Evolutionary conservation across 768 basidiomycete genomes (phyloP).

Genomic region (Suillus luteus): DNA sequence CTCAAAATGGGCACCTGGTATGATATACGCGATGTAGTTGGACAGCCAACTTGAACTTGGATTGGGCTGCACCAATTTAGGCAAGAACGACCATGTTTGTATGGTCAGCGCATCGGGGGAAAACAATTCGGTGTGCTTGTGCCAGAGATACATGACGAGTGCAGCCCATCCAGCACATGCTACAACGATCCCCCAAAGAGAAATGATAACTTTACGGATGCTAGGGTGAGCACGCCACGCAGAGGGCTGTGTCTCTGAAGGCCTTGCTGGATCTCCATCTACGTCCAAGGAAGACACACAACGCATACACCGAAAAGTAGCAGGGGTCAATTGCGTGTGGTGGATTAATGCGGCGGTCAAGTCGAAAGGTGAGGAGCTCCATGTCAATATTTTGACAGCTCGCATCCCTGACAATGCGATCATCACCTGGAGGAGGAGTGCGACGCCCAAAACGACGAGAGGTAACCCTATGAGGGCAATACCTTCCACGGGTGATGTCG

Average conservation of each 20-base stretch:
- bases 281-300: constrained; percentile 17
- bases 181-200: constrained; percentile 26
- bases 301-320: constrained; percentile 30
- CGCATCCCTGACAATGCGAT: constrained; percentile 27
- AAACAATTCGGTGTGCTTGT: too few species aligned
- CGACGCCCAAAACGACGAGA: constrained; percentile 29
- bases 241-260: constrained; percentile 24
- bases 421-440: constrained; percentile 25
- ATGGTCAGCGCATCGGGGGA: neutral
- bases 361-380: constrained; percentile 37
- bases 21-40: constrained; percentile 20
- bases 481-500: neutral
- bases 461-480: constrained; percentile 29
- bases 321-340: constrained; percentile 25
- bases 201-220: constrained; percentile 24
- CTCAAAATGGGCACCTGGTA: too few species aligned
- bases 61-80: too few species aligned
- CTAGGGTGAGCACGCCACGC: constrained; percentile 31
- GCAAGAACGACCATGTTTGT: constrained; percentile 30
- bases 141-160: neutral
- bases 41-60: too few species aligned
- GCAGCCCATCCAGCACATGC: constrained; percentile 28
- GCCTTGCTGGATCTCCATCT: constrained; percentile 17
- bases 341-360: constrained; percentile 33
- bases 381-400: constrained; percentile 30